phyloP scores from a whole-genome alignment of 1,284 basidiomycete species.

The Porodaedalea pini region DNA sequence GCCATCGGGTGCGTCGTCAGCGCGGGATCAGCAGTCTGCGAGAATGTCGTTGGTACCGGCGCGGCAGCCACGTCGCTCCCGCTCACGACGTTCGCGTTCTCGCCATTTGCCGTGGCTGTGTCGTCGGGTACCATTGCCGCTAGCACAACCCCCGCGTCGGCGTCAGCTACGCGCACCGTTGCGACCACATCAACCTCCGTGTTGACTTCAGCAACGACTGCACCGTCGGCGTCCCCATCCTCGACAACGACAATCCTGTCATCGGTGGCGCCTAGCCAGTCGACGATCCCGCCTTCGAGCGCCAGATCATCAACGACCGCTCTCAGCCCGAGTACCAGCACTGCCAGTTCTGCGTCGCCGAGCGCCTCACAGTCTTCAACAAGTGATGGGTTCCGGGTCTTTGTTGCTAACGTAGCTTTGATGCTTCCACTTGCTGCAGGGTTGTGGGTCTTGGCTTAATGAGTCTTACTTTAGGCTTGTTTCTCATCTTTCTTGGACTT shows the following conservation, averaged over 20 bases:
- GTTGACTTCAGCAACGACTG: background rate
- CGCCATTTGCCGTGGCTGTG: conserved; percentile 8
- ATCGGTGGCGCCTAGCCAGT: background rate
- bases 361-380: background rate
- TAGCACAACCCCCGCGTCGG: background rate
- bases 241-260: background rate
- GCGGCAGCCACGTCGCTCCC: background rate
- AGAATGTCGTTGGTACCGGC: background rate
- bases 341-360: background rate
- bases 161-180: background rate
- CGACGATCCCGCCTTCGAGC: too few relatives aligned
- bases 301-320: too few relatives aligned
- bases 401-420: background rate
- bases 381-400: background rate
- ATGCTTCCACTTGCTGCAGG: background rate
- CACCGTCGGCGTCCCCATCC: background rate
- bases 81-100: conserved; percentile 1
- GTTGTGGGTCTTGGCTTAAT: background rate
- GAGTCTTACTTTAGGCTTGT: background rate
- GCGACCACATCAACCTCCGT: background rate
- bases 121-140: background rate
- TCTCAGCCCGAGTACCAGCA: background rate
- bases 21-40: conserved; percentile 6
- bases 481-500: background rate
- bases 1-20: conserved; percentile 1